These are phyloP conservation scores for Crucibulum laeve DNA, from an alignment of 768 basidiomycete genomes.

Conservation along the genomic window DNA sequence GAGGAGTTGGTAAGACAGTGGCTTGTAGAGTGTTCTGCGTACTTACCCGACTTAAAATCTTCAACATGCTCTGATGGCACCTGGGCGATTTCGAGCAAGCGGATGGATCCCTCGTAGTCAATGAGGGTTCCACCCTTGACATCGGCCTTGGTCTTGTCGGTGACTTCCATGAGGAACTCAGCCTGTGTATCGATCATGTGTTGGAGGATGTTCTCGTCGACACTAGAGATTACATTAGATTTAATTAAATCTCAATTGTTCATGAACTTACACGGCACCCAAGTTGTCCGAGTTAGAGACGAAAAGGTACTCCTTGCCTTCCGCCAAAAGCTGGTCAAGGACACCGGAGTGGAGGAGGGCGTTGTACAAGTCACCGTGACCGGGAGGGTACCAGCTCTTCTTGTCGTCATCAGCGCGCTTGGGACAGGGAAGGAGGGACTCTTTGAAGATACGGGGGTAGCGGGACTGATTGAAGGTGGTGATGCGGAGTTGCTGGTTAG, in stretches of 20 bases:
- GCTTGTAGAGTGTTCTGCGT: background rate
- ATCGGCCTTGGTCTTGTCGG: constrained; percentile 95
- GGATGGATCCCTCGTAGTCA: constrained; percentile 83
- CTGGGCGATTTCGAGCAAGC: constrained; percentile 91
- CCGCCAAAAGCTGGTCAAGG: constrained; percentile 81
- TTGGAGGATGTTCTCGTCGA: constrained; percentile 79
- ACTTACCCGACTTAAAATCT: constrained; percentile 81
- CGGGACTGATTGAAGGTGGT: constrained; percentile 91
- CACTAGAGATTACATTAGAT: constrained; percentile 32
- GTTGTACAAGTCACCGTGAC: constrained; percentile 96
- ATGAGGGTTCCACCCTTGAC: constrained; percentile 84
- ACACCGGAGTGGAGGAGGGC: constrained; percentile 88
- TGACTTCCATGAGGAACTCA: constrained; percentile 94
- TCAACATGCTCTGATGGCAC: constrained; percentile 91
- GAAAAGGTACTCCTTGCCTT: constrained; percentile 96
- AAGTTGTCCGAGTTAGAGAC: constrained; percentile 97
- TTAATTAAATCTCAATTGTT: background rate
- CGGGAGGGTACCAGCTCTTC: constrained; percentile 93
- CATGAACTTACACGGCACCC: constrained; percentile 75
- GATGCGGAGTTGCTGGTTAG: constrained; percentile 91
- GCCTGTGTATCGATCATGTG: constrained; percentile 80
- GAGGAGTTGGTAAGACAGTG: background rate
- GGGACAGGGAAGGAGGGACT: constrained; percentile 82
- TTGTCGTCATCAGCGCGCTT: constrained; percentile 78
- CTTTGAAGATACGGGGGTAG: constrained; percentile 90